These are phyloP conservation scores for Hyaloscypha finlandica DNA, from an alignment of 495 filamentous ascomycete genomes.

Conservation along the genomic window DNA sequence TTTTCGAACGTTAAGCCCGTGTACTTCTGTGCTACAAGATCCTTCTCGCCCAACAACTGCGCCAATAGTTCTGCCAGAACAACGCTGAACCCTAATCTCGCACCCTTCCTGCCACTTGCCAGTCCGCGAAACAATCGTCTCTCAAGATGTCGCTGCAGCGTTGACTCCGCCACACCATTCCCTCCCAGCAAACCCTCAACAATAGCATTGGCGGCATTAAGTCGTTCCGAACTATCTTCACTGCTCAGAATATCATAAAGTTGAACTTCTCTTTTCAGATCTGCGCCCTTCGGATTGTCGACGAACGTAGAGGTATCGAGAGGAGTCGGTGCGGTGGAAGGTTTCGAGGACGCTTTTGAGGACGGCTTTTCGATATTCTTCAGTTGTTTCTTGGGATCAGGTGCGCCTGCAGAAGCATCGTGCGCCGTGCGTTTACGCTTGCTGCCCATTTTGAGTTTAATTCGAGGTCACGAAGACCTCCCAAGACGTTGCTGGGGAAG, in stretches of 20 bases:
- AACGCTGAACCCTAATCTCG: slow-evolving; percentile 86
- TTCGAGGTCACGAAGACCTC: neutral
- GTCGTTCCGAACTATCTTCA: slow-evolving; percentile 50
- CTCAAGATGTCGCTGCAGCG: slow-evolving; percentile 54
- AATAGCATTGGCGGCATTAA: slow-evolving; percentile 51
- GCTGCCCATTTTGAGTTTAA: slow-evolving; percentile 26
- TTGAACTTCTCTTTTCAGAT: slow-evolving; percentile 48
- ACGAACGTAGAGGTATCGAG: slow-evolving; percentile 36
- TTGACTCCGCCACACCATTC: slow-evolving; percentile 43
- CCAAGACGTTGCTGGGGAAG: neutral
- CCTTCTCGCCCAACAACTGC: slow-evolving; percentile 55
- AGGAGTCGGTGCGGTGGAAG: slow-evolving; percentile 1
- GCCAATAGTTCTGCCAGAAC: slow-evolving; percentile 81
- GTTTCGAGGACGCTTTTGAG: slow-evolving; percentile 5
- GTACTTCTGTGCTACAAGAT: slow-evolving; percentile 45
- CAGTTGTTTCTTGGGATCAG: slow-evolving; percentile 26
- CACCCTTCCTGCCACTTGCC: slow-evolving; percentile 86
- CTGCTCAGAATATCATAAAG: slow-evolving; percentile 55
- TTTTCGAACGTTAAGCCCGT: slow-evolving; percentile 52
- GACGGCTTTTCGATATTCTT: slow-evolving; percentile 15
- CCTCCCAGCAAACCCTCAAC: slow-evolving; percentile 43
- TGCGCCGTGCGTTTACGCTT: slow-evolving; percentile 29
- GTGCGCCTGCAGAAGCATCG: slow-evolving; percentile 16
- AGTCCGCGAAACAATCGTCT: slow-evolving; percentile 81
- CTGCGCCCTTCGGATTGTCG: slow-evolving; percentile 43